Base-by-base conservation (phyloP, 2,329 filamentous ascomycete genomes). In the Clonostachys rhizophaga region DNA sequence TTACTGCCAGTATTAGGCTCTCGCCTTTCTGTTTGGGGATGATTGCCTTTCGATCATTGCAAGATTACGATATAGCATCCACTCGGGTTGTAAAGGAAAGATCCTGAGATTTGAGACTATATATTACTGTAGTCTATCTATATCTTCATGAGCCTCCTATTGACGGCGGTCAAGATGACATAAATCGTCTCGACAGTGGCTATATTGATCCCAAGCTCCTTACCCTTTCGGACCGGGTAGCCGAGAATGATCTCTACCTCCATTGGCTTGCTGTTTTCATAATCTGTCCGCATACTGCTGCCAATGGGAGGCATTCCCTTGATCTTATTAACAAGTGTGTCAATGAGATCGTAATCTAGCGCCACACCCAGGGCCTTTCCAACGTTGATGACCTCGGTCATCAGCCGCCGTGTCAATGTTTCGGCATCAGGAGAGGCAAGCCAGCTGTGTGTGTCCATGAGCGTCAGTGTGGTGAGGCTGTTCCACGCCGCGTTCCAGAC, bases 161-260 rank as follows among this genome's bases (percentile, higher is more conserved):
- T 47, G 24, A 47, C 36, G 5, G 39, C 45, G 4, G 39, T 47
- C 14, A 47, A 34, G 37, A 47, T 42, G 34, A 42, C n/a, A 13
- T 87, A 87, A 53, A 87, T 54, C 20, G 66, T 85, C 68, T 87
- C 82, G 66, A 88, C 57, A 58, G 81, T 67, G 9, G 82, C 82
- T 77, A 87, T 78, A 55, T 84, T 77, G 6, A 83, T 75, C 0
- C 84, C 84, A 44, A 75, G 74, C 46, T 72, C 74, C 53, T 79
- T 68, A 10, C 84, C 85, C 42, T 86, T 81, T 52, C 81, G 68
- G 24, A 88, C 78, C 1, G 85, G 83, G 58, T 89, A 87, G 2
- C 85, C 85, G 17, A 89, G 59, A 37, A 89, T 87, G 36, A 86
- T 85, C 64, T 89, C 85, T 44, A 88, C 61, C 69, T 89, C 86